Percentiles rank a stretch among this genome's conserved stretches.
Conservation (phyloP, 2,329 filamentous ascomycete genomes). For the Microdochium trichocladiopsis region DNA sequence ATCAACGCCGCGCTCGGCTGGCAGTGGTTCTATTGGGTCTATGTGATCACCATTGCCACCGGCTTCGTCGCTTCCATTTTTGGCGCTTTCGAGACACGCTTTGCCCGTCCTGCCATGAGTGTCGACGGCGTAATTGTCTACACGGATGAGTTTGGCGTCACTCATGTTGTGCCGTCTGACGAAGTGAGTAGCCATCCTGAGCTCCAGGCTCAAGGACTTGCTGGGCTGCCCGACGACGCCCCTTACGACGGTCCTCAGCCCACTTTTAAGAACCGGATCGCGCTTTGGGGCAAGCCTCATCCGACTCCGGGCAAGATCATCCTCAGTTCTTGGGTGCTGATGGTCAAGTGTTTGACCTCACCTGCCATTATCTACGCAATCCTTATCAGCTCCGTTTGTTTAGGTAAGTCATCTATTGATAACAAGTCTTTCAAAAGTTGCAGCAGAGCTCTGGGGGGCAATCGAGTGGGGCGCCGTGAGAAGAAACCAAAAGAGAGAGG, state of each 20-base stretch:
- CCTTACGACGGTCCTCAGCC: neutral
- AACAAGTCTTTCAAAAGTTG: neutral
- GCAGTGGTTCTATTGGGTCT: constrained; percentile 14
- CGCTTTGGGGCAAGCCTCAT: neutral
- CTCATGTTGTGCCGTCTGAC: neutral
- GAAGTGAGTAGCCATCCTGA: neutral
- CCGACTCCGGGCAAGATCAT: neutral
- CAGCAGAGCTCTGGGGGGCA: too few relatives aligned
- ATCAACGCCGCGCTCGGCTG: constrained; percentile 8
- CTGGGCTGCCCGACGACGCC: neutral
- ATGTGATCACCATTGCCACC: constrained; percentile 8
- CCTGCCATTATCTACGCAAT: neutral
- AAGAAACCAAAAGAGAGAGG: too few relatives aligned
- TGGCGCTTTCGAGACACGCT: neutral
- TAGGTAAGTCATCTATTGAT: neutral
- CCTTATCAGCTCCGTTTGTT: neutral
- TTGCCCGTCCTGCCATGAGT: neutral
- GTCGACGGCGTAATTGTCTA: neutral
- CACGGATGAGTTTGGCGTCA: neutral
- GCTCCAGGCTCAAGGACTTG: neutral
- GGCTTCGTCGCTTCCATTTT: constrained; percentile 3
- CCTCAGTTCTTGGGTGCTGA: neutral
- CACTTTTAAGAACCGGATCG: neutral
- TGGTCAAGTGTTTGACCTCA: neutral
- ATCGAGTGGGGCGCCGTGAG: too few relatives aligned